These are phyloP conservation scores for Globisporangium canariense DNA, from an alignment of 352 stramenopile genomes.

Conservation along the genomic window DNA sequence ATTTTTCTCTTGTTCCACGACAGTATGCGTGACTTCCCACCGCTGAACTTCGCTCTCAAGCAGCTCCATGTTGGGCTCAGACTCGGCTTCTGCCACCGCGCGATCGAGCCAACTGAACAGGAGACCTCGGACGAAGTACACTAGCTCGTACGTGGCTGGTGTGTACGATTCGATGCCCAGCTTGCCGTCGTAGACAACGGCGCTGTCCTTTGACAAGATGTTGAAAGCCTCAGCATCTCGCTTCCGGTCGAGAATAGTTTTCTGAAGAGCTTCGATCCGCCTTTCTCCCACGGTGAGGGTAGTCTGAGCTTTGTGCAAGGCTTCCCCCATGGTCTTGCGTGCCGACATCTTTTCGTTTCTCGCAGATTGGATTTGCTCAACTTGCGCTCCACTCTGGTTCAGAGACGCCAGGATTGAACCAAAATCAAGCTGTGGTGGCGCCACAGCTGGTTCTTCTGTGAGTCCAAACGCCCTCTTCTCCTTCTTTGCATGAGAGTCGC, in stretches of 20 bases:
- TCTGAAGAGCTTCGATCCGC: constrained; percentile 16
- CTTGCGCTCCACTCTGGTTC: constrained; percentile 30
- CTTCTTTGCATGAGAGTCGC: neutral
- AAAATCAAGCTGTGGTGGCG: constrained; percentile 29
- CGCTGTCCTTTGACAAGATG: neutral
- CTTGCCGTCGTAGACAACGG: constrained; percentile 24
- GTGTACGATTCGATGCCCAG: constrained; percentile 44
- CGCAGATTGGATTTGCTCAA: constrained; percentile 25
- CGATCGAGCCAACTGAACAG: constrained; percentile 40
- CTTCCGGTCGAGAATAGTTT: constrained; percentile 18
- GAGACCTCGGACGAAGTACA: constrained; percentile 41
- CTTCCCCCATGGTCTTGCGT: constrained; percentile 22
- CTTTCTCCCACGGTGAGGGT: constrained; percentile 27
- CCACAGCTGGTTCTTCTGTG: neutral
- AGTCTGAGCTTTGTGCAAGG: constrained; percentile 26
- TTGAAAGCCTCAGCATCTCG: constrained; percentile 24
- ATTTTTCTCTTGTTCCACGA: constrained; percentile 22
- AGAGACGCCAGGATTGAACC: constrained; percentile 33
- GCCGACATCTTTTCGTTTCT: constrained; percentile 25
- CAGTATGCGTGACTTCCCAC: constrained; percentile 21
- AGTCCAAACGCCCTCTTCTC: neutral
- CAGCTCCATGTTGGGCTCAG: constrained; percentile 25
- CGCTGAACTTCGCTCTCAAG: constrained; percentile 29
- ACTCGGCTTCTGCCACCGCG: constrained; percentile 19
- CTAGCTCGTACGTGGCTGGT: constrained; percentile 22